Conservation (phyloP, 1,284 basidiomycete genomes). For the Singerocomus inundabilis region DNA sequence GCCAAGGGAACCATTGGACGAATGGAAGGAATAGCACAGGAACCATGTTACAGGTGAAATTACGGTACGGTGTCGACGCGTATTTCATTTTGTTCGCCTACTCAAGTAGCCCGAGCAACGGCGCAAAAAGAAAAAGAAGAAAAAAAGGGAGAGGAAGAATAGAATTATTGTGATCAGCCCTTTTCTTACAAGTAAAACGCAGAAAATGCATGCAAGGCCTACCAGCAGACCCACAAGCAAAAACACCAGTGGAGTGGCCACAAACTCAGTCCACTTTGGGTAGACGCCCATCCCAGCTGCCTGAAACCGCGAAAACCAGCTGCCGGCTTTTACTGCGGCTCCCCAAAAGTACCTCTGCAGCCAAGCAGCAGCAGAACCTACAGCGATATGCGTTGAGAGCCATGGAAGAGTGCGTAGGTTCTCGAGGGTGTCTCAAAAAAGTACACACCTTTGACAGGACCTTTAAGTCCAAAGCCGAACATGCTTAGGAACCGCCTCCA, state of each 20-base stretch:
- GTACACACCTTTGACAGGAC: conserved; percentile 21
- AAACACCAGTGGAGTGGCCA: background rate
- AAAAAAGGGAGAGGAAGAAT: background rate
- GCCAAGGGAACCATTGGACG: no score
- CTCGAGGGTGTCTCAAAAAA: no score
- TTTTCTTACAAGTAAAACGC: background rate
- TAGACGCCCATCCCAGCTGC: conserved; percentile 13
- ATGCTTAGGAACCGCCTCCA: conserved; percentile 7
- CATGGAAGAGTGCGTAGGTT: no score
- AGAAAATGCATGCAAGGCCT: no score
- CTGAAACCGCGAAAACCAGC: conserved; percentile 20
- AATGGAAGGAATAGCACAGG: background rate
- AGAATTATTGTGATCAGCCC: no score
- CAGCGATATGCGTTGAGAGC: no score
- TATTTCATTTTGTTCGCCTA: background rate
- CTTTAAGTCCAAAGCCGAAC: conserved; percentile 20
- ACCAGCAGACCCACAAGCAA: background rate
- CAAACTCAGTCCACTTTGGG: conserved; percentile 4
- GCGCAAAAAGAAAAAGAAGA: background rate
- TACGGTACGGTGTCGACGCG: background rate
- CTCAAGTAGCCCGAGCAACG: background rate
- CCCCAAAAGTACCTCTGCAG: conserved; percentile 12
- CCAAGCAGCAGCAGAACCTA: conserved; percentile 18
- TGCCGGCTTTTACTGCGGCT: background rate
- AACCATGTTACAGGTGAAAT: no score